Evolutionary conservation across 2,329 filamentous ascomycete genomes (phyloP).

Genomic region (Alternaria sp.): DNA sequence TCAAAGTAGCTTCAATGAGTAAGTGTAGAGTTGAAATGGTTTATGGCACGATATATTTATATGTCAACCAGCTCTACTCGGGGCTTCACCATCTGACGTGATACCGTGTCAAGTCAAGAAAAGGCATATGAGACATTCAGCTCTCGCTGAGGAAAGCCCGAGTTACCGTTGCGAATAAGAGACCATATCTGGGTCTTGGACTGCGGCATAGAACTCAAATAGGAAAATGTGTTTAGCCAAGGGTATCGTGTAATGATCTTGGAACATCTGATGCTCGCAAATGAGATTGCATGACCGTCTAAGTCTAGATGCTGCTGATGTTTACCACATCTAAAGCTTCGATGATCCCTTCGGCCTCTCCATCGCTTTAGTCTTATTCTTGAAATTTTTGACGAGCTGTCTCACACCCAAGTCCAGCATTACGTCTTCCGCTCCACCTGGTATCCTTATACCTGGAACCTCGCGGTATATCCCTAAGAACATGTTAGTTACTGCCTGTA

Average conservation of each 20-base stretch:
- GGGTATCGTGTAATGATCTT: background rate
- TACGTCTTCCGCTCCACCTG: slow-evolving; percentile 75
- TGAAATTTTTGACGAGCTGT: slow-evolving; percentile 74
- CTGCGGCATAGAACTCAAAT: background rate
- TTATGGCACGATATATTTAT: background rate
- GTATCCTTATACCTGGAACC: slow-evolving; percentile 65
- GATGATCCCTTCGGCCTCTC: slow-evolving; percentile 52
- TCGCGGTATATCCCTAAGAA: slow-evolving; percentile 65
- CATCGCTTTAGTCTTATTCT: slow-evolving; percentile 62
- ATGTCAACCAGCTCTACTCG: background rate
- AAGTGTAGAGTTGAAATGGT: fast-evolving
- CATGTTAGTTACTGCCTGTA: slow-evolving; percentile 14
- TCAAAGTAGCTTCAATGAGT: fast-evolving
- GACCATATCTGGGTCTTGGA: background rate
- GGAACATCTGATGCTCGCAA: background rate
- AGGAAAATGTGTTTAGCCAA: background rate
- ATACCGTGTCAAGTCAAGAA: background rate
- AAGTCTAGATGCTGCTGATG: background rate
- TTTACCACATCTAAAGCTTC: slow-evolving; percentile 47
- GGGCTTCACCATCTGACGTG: background rate
- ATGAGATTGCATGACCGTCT: background rate
- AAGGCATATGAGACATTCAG: background rate
- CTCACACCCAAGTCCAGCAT: slow-evolving; percentile 72
- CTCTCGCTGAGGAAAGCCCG: background rate
- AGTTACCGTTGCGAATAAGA: background rate